phyloP scores from a whole-genome alignment of 2,329 filamentous ascomycete genomes.

The Penicillium carneum region DNA sequence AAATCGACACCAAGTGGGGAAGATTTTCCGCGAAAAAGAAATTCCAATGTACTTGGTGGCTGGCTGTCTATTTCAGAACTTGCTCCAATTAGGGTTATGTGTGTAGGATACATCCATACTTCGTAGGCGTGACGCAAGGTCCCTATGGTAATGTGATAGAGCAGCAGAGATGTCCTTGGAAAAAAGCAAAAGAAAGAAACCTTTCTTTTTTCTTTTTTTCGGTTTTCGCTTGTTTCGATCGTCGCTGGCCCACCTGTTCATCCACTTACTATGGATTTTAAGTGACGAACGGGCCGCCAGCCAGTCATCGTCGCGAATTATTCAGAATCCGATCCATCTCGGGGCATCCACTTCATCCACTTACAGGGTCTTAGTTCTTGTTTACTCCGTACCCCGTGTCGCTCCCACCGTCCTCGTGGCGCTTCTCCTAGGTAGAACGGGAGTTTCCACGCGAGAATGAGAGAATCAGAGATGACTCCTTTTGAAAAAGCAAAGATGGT shows the following conservation, averaged over 20 bases:
- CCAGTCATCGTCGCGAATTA: constrained; percentile 28
- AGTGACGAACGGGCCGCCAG: constrained; percentile 28
- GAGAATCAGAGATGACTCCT: no score
- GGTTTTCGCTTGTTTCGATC: constrained; percentile 20
- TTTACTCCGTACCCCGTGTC: no score
- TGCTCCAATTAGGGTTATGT: not conserved
- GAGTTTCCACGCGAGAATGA: not conserved
- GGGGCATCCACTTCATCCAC: not conserved
- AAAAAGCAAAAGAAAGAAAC: not conserved
- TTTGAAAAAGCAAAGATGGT: not conserved
- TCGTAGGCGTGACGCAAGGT: constrained; percentile 9
- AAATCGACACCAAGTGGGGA: constrained; percentile 24
- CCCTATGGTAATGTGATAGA: not conserved
- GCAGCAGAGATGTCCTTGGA: not conserved
- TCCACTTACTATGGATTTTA: constrained; percentile 30
- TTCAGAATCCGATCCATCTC: constrained; percentile 30
- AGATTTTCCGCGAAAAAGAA: constrained; percentile 6
- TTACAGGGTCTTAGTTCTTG: constrained; percentile 16
- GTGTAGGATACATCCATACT: not conserved
- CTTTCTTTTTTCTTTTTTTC: not conserved
- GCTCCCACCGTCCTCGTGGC: constrained; percentile 15
- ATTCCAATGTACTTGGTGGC: constrained; percentile 13
- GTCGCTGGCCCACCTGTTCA: constrained; percentile 36
- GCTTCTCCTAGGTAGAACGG: not conserved
- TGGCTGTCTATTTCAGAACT: constrained; percentile 19